A percentile compares a stretch with the other conserved stretches of the same genome.
Evolutionary conservation across 179 eudicot species (phyloP).

Genomic region (Silene vulgaris): DNA sequence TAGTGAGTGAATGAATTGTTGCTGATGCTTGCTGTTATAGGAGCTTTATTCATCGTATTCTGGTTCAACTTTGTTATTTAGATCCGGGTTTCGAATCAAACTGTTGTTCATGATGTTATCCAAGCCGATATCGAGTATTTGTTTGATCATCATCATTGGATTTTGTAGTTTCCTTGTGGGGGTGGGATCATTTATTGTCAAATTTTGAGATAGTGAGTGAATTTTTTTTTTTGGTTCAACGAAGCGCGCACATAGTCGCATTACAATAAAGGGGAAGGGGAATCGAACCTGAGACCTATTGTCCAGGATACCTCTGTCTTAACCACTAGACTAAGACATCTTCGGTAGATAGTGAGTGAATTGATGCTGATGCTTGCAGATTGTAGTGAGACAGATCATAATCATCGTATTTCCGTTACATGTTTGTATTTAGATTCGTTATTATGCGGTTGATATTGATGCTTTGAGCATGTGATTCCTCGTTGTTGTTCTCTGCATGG

Average conservation of each 20-base stretch:
- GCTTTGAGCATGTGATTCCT: background rate
- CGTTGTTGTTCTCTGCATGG: background rate
- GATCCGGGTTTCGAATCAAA: conserved; percentile 12
- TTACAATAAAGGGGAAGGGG: too few relatives aligned
- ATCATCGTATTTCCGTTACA: background rate
- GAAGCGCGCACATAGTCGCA: too few relatives aligned
- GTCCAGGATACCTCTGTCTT: too few relatives aligned
- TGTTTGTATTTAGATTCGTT: background rate
- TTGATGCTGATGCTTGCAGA: background rate
- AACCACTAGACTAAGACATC: too few relatives aligned
- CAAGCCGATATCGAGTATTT: background rate
- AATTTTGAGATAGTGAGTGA: background rate
- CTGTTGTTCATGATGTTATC: background rate
- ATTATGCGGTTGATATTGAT: background rate
- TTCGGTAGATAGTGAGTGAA: background rate
- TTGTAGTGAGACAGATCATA: background rate
- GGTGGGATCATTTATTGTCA: background rate
- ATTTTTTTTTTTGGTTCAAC: too few relatives aligned
- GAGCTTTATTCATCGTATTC: background rate
- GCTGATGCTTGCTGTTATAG: background rate
- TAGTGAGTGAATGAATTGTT: background rate
- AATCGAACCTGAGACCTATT: too few relatives aligned
- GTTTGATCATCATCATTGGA: background rate
- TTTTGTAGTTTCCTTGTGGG: too few relatives aligned
- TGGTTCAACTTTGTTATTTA: background rate